These are phyloP conservation scores for Cordyceps farinosa DNA, from an alignment of 2,329 filamentous ascomycete genomes.

Conservation along the genomic window DNA sequence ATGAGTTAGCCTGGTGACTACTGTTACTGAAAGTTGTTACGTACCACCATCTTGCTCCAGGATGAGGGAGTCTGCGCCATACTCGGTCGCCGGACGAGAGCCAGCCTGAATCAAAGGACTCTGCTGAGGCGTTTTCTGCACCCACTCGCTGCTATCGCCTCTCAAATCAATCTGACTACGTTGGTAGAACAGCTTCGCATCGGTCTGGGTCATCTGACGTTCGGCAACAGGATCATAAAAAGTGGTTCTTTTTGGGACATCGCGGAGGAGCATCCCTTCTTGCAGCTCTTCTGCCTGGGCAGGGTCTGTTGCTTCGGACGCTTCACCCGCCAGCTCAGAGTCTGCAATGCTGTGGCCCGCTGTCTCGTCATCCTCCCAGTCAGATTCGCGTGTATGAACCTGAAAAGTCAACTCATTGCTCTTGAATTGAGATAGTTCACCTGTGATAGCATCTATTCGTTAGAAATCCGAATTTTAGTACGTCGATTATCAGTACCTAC, in stretches of 20 bases:
- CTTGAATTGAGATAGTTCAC: constrained; percentile 2
- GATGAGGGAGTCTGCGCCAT: constrained; percentile 34
- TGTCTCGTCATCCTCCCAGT: constrained; percentile 21
- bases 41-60: constrained; percentile 29
- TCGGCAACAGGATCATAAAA: constrained; percentile 93
- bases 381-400: constrained; percentile 22
- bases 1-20: constrained; percentile 39
- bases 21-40: constrained; percentile 18
- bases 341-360: constrained; percentile 15
- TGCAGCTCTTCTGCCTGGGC: constrained; percentile 34
- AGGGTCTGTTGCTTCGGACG: constrained; percentile 22
- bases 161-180: constrained; percentile 66
- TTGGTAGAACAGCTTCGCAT: constrained; percentile 96
- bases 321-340: constrained; percentile 23
- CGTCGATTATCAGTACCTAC: neutral
- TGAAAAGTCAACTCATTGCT: constrained; percentile 19
- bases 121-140: constrained; percentile 41
- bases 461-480: neutral
- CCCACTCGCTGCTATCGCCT: constrained; percentile 35
- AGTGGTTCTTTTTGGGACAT: constrained; percentile 68
- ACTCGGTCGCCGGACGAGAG: constrained; percentile 34
- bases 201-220: constrained; percentile 88
- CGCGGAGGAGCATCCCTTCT: constrained; percentile 58
- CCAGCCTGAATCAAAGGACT: constrained; percentile 43
- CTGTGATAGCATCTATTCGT: neutral